Evolutionary conservation across 2,329 filamentous ascomycete genomes (phyloP).

Genomic region (Xylaria sp.): DNA sequence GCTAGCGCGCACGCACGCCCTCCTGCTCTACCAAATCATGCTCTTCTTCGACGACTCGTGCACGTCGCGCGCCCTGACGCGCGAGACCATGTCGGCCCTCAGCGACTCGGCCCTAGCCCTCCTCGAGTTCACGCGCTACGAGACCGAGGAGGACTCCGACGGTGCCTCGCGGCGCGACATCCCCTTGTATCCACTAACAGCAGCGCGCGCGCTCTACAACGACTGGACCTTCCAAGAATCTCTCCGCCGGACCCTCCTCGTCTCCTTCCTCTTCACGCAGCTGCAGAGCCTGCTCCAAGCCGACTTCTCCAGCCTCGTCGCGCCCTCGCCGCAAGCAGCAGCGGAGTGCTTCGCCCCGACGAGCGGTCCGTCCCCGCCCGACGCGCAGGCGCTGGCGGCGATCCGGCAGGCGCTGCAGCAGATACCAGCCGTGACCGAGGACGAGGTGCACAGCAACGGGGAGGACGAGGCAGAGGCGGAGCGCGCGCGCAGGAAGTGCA

Average conservation of each 20-base stretch:
- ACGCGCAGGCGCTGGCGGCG: slow-evolving; percentile 12
- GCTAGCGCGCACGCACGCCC: slow-evolving; percentile 36
- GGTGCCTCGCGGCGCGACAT: slow-evolving; percentile 15
- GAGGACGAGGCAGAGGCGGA: background rate
- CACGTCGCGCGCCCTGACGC: slow-evolving; percentile 22
- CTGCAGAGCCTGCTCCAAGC: slow-evolving; percentile 31
- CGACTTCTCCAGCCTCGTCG: slow-evolving; percentile 21
- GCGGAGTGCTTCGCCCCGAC: background rate
- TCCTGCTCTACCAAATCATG: slow-evolving; percentile 39
- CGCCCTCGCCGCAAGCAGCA: background rate
- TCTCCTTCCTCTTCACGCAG: slow-evolving; percentile 33
- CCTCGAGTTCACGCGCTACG: slow-evolving; percentile 12
- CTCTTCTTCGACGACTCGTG: slow-evolving; percentile 38
- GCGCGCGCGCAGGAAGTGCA: slow-evolving; percentile 7
- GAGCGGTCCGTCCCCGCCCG: background rate
- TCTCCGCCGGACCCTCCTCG: slow-evolving; percentile 31
- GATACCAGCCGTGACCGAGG: background rate
- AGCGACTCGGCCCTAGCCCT: slow-evolving; percentile 30
- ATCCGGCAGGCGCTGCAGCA: slow-evolving; percentile 18
- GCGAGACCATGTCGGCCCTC: slow-evolving; percentile 26
- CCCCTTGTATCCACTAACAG: slow-evolving; percentile 32
- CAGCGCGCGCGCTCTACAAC: slow-evolving; percentile 32
- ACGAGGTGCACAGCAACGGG: background rate
- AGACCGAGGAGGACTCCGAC: slow-evolving; percentile 15
- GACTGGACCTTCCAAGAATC: slow-evolving; percentile 40